Evolutionary conservation across 805 yeast species (phyloP).

Genomic region (Cyberlindnera amylophila): DNA sequence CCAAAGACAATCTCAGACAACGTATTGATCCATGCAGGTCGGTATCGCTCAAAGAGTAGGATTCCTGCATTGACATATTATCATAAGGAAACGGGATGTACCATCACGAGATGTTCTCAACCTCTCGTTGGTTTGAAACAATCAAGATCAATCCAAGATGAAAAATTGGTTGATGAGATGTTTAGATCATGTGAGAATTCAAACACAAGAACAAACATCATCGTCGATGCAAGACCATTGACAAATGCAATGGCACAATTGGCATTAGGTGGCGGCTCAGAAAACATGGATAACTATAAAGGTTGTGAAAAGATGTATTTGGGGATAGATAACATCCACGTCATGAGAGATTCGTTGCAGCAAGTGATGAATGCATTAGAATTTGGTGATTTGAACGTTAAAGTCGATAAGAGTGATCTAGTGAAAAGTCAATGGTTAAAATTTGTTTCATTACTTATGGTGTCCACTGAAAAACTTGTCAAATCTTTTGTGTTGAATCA

Average conservation of each 20-base stretch:
- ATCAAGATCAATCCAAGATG: constrained; percentile 87
- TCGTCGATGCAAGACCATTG: constrained; percentile 88
- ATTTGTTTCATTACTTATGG: constrained; percentile 61
- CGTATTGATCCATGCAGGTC: constrained; percentile 76
- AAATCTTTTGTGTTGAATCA: constrained; percentile 80
- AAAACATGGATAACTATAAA: constrained; percentile 81
- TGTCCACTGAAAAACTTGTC: constrained; percentile 72
- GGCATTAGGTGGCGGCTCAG: constrained; percentile 98
- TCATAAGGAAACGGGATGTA: constrained; percentile 63
- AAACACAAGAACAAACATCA: constrained; percentile 53
- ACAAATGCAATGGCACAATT: constrained; percentile 96
- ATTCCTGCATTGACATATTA: constrained; percentile 80
- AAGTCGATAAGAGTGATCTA: constrained; percentile 60
- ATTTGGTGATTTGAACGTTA: constrained; percentile 45
- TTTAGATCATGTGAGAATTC: constrained; percentile 50
- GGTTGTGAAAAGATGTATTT: constrained; percentile 69
- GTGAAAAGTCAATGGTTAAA: constrained; percentile 76
- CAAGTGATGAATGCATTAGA: constrained; percentile 35
- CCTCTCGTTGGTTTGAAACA: constrained; percentile 90
- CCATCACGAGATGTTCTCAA: constrained; percentile 87
- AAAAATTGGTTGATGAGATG: constrained; percentile 69
- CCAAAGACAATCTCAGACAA: constrained; percentile 81
- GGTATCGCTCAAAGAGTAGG: constrained; percentile 79
- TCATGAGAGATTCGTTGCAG: constrained; percentile 79
- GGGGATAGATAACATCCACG: constrained; percentile 94